Base-by-base conservation (phyloP, 2,329 filamentous ascomycete species). In the Daldinia sp. region DNA sequence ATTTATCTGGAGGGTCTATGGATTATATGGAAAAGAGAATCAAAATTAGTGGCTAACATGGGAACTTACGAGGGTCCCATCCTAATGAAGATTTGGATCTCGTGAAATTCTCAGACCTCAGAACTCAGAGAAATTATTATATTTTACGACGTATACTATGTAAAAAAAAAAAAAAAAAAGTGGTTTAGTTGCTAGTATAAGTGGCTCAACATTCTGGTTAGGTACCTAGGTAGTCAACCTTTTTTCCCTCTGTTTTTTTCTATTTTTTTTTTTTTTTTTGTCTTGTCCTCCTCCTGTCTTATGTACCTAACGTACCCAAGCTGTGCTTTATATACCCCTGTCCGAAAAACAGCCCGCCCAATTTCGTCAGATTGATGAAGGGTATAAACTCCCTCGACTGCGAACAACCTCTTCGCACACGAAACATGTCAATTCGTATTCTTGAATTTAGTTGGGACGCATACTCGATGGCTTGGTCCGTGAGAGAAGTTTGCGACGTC, bases 341-440 rank as follows among this genome's bases (percentile, higher is more conserved):
- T 23, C 30, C 20, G 41, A 60, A 4, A 42, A 23, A 23, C 20
- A 59, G 50, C 59, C 59, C 55, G 63, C 67, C 59, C 61, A 63
- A 69, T 69, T 69, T 69, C 66, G 50, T 69, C 50, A 63, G 55
- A 60, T 69, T 69, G 59, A 69, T 69, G 59, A 66, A 66, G 33
- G 33, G 13, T 33, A 48, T 15, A 20, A 20, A 39, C 41, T 56
- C 33, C 28, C 37, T 54, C 20, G 20, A 39, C 37, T 56, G 6
- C 37, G 35, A 41, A n/a, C 7, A 18, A 6, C 39, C 20, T 23
- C 20, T 23, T 57, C 12, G 4, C 6, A 44, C 9, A 28, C 44
- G 20, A 20, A 48, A 26, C 7, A 7, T 48, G 26, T 4, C 3
- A 6, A 44, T 44, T 44, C 3, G n/a, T 18, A 5, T 20, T 44